Evolutionary conservation across 2,329 filamentous ascomycete genomes (phyloP).

Genomic region (Penicillium sp.): DNA sequence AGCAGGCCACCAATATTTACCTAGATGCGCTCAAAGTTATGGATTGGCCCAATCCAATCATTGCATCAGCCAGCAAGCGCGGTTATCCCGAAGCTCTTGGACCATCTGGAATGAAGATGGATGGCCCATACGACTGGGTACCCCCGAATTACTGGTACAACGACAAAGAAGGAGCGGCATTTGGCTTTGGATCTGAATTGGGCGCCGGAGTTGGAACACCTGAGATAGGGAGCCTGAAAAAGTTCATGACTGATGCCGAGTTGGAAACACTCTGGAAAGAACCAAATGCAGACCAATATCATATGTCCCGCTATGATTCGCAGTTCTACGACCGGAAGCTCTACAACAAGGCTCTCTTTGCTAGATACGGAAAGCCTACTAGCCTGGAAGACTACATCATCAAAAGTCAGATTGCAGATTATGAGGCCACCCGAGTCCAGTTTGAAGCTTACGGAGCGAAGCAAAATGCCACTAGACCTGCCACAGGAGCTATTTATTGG

Average conservation of each 20-base stretch:
- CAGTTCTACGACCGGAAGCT: constrained; percentile 58
- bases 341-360: constrained; percentile 57
- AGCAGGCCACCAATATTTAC: constrained; percentile 56
- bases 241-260: constrained; percentile 54
- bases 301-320: constrained; percentile 59
- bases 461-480: constrained; percentile 53
- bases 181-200: constrained; percentile 64
- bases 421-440: constrained; percentile 61
- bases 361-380: constrained; percentile 53
- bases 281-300: constrained; percentile 56
- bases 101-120: constrained; percentile 64
- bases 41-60: constrained; percentile 59
- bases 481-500: constrained; percentile 65
- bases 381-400: constrained; percentile 59
- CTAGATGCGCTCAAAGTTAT: constrained; percentile 50
- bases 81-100: constrained; percentile 55
- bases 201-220: constrained; percentile 64
- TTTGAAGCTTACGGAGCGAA: constrained; percentile 57
- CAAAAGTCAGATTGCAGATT: constrained; percentile 63
- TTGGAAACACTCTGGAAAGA: constrained; percentile 57
- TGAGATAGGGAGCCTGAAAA: constrained; percentile 53
- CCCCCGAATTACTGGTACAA: constrained; percentile 66
- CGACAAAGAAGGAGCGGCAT: constrained; percentile 55
- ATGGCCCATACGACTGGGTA: constrained; percentile 66
- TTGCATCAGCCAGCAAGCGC: constrained; percentile 58